Percentiles rank a stretch among this genome's conserved stretches.
These are phyloP conservation scores for Aurinia saxatilis DNA, from an alignment of 345 rosid genomes.

Conservation along the genomic window DNA sequence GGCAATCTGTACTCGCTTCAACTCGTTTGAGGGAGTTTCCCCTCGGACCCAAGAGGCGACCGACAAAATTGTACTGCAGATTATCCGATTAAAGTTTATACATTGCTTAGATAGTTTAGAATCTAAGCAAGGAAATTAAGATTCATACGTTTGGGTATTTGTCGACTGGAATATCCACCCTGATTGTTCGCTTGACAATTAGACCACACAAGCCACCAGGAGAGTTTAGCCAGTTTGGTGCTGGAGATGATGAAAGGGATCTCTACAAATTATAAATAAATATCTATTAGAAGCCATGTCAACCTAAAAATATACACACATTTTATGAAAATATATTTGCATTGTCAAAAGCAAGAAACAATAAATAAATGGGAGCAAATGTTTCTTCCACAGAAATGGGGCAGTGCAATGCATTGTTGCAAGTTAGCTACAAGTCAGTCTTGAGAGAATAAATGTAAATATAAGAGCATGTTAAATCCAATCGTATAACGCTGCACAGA, in stretches of 20 bases:
- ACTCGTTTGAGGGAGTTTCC: conserved; percentile 98
- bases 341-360: neutral
- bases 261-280: conserved; percentile 49
- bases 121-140: neutral
- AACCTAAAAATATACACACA: neutral
- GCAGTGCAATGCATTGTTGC: conserved; percentile 8
- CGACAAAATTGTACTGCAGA: conserved; percentile 93
- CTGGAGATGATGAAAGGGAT: conserved; percentile 50
- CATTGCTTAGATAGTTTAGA: conserved; percentile 1
- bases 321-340: neutral
- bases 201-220: conserved; percentile 82
- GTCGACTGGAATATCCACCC: conserved; percentile 92
- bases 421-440: conserved; percentile 3
- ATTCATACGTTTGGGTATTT: conserved; percentile 72
- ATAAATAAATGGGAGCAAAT: conserved; percentile 1
- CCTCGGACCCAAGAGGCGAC: conserved; percentile 98
- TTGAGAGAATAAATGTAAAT: neutral
- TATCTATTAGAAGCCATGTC: conserved; percentile 21
- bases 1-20: conserved; percentile 96
- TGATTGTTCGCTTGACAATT: conserved; percentile 75
- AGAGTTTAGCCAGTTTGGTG: conserved; percentile 75
- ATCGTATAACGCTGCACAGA: conserved; percentile 13
- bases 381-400: neutral
- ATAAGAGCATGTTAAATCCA: neutral
- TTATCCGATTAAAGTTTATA: conserved; percentile 21